Conservation (phyloP, 2,329 filamentous ascomycete species). For the Cladosporium velox region DNA sequence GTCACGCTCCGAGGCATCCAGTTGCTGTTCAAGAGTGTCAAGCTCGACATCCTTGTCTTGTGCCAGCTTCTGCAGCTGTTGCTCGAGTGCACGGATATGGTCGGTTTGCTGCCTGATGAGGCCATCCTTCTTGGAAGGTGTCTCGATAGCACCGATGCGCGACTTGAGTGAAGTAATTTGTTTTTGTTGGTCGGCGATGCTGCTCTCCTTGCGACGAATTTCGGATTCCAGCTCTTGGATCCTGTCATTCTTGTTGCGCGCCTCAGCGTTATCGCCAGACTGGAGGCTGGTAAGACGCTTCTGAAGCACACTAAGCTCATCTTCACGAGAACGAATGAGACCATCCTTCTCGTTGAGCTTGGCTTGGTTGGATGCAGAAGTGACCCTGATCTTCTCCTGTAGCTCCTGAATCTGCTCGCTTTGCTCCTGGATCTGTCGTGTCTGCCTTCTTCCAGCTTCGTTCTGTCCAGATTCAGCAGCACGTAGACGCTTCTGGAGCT, state of each 20-base stretch:
- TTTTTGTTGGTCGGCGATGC: conserved; percentile 35
- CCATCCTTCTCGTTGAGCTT: conserved; percentile 47
- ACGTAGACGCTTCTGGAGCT: conserved; percentile 37
- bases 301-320: conserved; percentile 42
- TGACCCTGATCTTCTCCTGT: conserved; percentile 52
- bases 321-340: conserved; percentile 43
- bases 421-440: conserved; percentile 58
- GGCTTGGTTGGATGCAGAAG: conserved; percentile 39
- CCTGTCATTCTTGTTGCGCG: conserved; percentile 35
- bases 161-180: conserved; percentile 37
- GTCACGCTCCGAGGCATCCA: conserved; percentile 31
- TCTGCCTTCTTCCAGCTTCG: conserved; percentile 41
- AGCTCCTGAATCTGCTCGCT: conserved; percentile 50
- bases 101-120: conserved; percentile 40
- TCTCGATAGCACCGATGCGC: conserved; percentile 38
- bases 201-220: conserved; percentile 37
- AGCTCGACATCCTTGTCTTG: conserved; percentile 42
- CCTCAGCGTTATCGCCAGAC: conserved; percentile 35
- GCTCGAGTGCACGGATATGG: conserved; percentile 37
- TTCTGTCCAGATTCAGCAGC: conserved; percentile 32
- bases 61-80: conserved; percentile 36
- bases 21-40: conserved; percentile 30
- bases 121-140: conserved; percentile 41
- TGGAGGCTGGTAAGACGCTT: conserved; percentile 35
- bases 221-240: conserved; percentile 43